Evolutionary conservation across 1,284 basidiomycete species (phyloP).

Genomic region (Moesziomyces sp.): DNA sequence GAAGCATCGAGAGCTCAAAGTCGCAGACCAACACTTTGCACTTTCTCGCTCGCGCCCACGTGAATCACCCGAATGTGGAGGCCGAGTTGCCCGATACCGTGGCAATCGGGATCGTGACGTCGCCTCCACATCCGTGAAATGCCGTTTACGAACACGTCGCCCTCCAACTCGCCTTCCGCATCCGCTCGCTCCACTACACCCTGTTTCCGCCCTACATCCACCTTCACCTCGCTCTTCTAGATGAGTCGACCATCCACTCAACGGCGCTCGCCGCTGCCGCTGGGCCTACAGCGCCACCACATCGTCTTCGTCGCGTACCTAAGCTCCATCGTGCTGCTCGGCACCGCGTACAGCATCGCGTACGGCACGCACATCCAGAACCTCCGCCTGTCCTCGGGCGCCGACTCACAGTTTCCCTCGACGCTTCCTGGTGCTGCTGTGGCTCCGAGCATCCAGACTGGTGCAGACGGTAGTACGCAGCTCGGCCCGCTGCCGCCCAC

Average conservation of each 20-base stretch:
- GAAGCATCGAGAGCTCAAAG: too few relatives aligned
- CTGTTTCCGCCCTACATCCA: not conserved
- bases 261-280: conserved; percentile 24
- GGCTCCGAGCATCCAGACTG: conserved; percentile 15
- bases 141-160: not conserved
- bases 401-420: conserved; percentile 47
- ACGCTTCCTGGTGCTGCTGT: conserved; percentile 34
- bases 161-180: not conserved
- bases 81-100: too few relatives aligned
- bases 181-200: not conserved
- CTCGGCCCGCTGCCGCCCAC: conserved; percentile 70
- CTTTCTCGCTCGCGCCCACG: not conserved
- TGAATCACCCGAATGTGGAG: not conserved
- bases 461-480: conserved; percentile 71
- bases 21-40: not conserved
- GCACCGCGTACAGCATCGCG: conserved; percentile 74
- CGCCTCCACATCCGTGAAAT: not conserved
- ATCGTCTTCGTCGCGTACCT: conserved; percentile 57
- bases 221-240: not conserved
- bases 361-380: conserved; percentile 70
- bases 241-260: not conserved
- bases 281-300: conserved; percentile 45
- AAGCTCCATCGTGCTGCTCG: conserved; percentile 70
- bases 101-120: not conserved
- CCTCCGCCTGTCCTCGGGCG: conserved; percentile 57